Conservation (phyloP, 345 rosid species). For the Eucalyptus cloeziana region DNA sequence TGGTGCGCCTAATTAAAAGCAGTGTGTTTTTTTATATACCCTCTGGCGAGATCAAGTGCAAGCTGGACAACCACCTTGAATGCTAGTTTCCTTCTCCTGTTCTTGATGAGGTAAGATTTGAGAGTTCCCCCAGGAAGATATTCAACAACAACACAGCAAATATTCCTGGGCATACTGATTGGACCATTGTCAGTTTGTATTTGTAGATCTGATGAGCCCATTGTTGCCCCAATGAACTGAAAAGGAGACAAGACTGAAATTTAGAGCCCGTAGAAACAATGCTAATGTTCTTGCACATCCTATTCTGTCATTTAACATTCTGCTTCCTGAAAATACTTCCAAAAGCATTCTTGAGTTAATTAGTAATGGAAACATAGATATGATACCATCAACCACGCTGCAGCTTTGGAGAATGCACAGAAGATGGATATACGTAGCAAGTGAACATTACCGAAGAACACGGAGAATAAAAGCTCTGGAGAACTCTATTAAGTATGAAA, state of each 20-base stretch:
- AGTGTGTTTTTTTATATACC: constrained; percentile 22
- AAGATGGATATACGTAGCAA: background rate
- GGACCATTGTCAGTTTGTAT: constrained; percentile 82
- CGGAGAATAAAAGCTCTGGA: background rate
- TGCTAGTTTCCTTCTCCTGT: constrained; percentile 77
- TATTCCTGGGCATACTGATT: constrained; percentile 69
- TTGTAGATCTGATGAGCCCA: constrained; percentile 78
- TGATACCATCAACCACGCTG: background rate
- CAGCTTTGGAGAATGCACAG: background rate
- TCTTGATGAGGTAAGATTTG: constrained; percentile 80
- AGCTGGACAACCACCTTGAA: constrained; percentile 91
- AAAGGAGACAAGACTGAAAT: background rate
- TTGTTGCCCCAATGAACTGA: constrained; percentile 94
- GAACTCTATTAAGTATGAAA: background rate
- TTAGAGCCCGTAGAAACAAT: background rate
- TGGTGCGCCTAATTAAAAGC: background rate
- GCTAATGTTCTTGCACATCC: background rate
- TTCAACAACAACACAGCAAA: constrained; percentile 96
- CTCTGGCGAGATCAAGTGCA: constrained; percentile 97
- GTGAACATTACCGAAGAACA: background rate
- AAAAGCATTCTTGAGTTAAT: background rate
- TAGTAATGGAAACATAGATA: background rate
- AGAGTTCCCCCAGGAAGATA: constrained; percentile 93
- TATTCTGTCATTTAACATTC: background rate
- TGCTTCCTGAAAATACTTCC: background rate